Base-by-base conservation (phyloP, 1,284 basidiomycete species). In the Cryptococcus sp. region DNA sequence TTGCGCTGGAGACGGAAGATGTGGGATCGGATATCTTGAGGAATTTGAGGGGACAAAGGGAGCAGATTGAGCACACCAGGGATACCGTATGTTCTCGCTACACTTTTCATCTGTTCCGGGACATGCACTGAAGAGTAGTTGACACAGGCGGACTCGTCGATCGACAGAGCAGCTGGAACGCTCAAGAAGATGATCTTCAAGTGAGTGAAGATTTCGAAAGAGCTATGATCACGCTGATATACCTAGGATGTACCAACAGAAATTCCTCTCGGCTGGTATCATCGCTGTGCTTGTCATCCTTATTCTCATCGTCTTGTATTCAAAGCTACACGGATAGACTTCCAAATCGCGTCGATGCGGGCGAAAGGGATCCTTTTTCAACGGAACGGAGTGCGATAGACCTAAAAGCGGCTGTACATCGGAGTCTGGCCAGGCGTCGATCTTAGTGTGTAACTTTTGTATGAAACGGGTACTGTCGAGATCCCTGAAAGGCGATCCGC, bases 1-100 rank as follows among this genome's bases (percentile, higher is more conserved):
- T 98, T 39, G 94, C 94, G 6, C 76, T 98, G 23, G 93, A 98
- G 77, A 97, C 95, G 9, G 95, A 98, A 74, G 84, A 89, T 62
- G 84, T 97, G 32, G 95, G 95, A 10, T 84, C 91, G 12, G 91
- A 91, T 60, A 97, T 99, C 63, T 69, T 99, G 54, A 73, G 84
- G 62, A 91, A 87, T 65, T 76, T 99, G 54, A 76, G 91, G 44
- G 77, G 80, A 2, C 95, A 99, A 75, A 75, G 95, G 55, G 95
- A 97, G 69, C 92, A 94, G 74, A 93, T 98, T 57, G 87, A 95
- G 76, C 87, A 95, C 66, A 82, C 93, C 19, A 78, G 94, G 63
- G 87, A 91, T 73, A 70, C 63, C 2, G 61, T 66, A 24, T 36
- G 57, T 59, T 31, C 23, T 11, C 18, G 31, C n/a, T 7, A 18